These are phyloP conservation scores for Fusarium xylarioides DNA, from an alignment of 2,329 filamentous ascomycete genomes.

Conservation along the genomic window DNA sequence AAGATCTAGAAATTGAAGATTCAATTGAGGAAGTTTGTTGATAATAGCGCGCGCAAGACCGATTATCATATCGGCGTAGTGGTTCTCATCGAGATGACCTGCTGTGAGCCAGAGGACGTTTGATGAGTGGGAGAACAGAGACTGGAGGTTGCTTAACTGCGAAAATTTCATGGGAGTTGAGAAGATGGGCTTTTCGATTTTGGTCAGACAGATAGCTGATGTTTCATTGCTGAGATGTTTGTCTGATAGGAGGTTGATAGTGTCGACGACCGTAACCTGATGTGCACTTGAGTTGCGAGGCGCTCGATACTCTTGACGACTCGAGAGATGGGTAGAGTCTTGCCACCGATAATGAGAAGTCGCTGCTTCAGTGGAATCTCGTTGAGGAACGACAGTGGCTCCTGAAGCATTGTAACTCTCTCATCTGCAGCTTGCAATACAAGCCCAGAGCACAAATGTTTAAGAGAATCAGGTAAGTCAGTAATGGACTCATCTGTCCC, in stretches of 20 bases:
- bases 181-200: not conserved
- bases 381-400: not conserved
- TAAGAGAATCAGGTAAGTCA: not conserved
- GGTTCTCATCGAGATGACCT: not conserved
- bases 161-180: not conserved
- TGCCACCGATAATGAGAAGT: not conserved
- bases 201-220: not conserved
- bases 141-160: not conserved
- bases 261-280: not conserved
- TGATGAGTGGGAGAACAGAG: not conserved
- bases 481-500: not conserved
- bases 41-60: not conserved
- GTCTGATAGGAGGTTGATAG: not conserved
- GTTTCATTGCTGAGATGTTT: not conserved
- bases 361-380: not conserved
- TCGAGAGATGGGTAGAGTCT: not conserved
- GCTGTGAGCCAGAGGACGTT: not conserved
- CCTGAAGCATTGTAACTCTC: not conserved
- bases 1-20: not conserved
- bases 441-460: not conserved
- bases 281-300: not conserved
- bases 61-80: not conserved
- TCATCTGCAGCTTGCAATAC: not conserved
- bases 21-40: not conserved
- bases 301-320: not conserved